Evolutionary conservation across 768 basidiomycete genomes (phyloP), one percentile per base, ranked within the genome.

Genomic region (Lactifluus piperatus): DNA sequence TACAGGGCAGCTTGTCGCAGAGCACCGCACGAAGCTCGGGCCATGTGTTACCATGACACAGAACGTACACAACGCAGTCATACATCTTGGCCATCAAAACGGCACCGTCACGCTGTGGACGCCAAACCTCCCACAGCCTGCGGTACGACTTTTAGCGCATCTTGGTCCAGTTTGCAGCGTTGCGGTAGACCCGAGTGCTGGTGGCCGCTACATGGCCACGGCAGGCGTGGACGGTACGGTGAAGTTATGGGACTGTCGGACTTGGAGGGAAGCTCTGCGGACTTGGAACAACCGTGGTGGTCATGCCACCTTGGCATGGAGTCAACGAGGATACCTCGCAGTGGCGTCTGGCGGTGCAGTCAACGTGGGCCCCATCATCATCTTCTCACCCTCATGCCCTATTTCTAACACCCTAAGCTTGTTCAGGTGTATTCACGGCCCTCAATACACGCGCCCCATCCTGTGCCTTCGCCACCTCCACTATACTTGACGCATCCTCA

Each of bases 91-190:
- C 0, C 95, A 98, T 68, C 85, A 91, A 67, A 97, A 97, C 67
- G 95, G 95, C 14, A 86, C 85, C 26, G 88, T 97, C n/a, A 94
- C 94, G 0, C 77, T 98, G 2, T 97, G 94, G 94, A 95, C 94
- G 7, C 97, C 97, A 0, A 97, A 95, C 68, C 78, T 97, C 4
- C 83, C 91, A 0, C 86, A 91, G 60, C 90, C 95, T 0, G 93
- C 91, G 1, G 91, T 98, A 34, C 92, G 90, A 62, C 80, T 97
- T 0, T 81, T 97, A 7, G 88, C 95, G 1, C 97, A 98, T 69
- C 74, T 91, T 1, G 94, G 94, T 0, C 93, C 94, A 0, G 84
- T 97, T 3, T 78, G 81, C 2, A 82, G 87, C 30, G 77, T 95
- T 18, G 81, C 85, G 26, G 81, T 97, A 5, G 95, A 98, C 71